These are phyloP conservation scores for Trichoderma guizhouense DNA, from an alignment of 2,329 filamentous ascomycete genomes.

Conservation along the genomic window DNA sequence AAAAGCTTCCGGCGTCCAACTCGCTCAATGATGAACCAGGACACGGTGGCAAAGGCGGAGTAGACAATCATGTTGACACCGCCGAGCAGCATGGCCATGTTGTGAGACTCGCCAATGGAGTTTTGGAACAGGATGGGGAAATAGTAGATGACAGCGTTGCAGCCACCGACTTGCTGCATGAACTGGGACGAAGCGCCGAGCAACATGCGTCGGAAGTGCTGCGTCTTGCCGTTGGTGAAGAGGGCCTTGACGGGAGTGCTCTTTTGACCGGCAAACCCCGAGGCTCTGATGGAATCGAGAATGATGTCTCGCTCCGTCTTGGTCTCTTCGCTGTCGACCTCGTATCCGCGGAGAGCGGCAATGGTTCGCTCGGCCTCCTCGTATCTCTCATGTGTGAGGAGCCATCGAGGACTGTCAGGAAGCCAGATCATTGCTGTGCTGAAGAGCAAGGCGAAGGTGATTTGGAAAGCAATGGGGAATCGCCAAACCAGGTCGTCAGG, in stretches of 20 bases:
- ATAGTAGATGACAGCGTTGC: constrained; percentile 60
- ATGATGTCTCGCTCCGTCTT: constrained; percentile 56
- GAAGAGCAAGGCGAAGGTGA: constrained; percentile 42
- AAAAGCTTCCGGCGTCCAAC: constrained; percentile 46
- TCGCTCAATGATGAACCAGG: constrained; percentile 52
- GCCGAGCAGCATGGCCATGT: constrained; percentile 50
- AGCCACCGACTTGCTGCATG: constrained; percentile 60
- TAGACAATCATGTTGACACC: constrained; percentile 54
- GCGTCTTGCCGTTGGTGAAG: constrained; percentile 60
- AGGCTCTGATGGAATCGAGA: constrained; percentile 48
- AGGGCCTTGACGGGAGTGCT: constrained; percentile 50
- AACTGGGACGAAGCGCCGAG: constrained; percentile 58
- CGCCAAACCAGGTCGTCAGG: constrained; percentile 48
- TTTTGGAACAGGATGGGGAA: constrained; percentile 54
- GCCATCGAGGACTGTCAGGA: constrained; percentile 46
- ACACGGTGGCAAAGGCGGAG: constrained; percentile 51
- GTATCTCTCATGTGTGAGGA: constrained; percentile 46
- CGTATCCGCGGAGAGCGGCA: constrained; percentile 32
- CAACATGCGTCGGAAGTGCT: constrained; percentile 63
- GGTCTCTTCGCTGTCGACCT: constrained; percentile 54
- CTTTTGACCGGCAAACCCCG: constrained; percentile 43
- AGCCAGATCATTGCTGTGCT: constrained; percentile 42
- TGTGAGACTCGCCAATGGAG: constrained; percentile 30
- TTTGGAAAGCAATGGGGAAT: constrained; percentile 48
- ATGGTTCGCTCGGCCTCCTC: constrained; percentile 37